Percentiles rank a stretch among this genome's conserved stretches.
phyloP scores from a whole-genome alignment of 208 protist species.

The Phytomonas francai region DNA sequence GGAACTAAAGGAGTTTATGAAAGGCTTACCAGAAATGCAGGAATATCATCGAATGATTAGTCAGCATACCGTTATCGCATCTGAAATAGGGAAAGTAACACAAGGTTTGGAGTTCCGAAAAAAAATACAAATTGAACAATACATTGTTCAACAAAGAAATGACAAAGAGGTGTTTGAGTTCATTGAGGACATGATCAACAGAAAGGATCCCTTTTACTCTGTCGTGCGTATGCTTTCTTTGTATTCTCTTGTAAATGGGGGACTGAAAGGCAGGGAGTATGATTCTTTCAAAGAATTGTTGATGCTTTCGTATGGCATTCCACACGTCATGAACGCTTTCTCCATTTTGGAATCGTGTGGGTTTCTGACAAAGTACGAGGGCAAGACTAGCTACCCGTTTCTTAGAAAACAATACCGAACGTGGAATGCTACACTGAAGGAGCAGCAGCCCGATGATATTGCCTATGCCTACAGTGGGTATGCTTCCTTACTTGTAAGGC shows the following conservation, averaged over 20 bases:
- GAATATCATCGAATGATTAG: conserved; percentile 73
- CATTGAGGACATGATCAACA: conserved; percentile 77
- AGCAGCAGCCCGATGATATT: conserved; percentile 63
- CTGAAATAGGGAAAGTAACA: conserved; percentile 63
- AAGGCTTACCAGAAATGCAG: conserved; percentile 77
- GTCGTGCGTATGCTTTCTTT: conserved; percentile 76
- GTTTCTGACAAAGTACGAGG: conserved; percentile 33
- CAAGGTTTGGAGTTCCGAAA: conserved; percentile 56
- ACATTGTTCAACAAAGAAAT: conserved; percentile 60
- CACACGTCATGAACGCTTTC: conserved; percentile 53
- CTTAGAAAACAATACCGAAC: conserved; percentile 50
- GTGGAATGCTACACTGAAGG: conserved; percentile 44
- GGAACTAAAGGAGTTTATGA: conserved; percentile 87
- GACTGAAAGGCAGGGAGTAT: conserved; percentile 61
- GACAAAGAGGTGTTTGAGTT: conserved; percentile 67
- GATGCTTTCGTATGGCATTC: conserved; percentile 84
- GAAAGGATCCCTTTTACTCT: conserved; percentile 36
- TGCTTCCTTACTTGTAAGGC: conserved; percentile 45
- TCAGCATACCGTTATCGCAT: conserved; percentile 75
- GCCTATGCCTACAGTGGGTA: conserved; percentile 73
- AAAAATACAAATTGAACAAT: conserved; percentile 66
- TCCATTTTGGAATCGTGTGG: conserved; percentile 49
- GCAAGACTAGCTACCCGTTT: conserved; percentile 33
- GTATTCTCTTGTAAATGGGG: conserved; percentile 73
- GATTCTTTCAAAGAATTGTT: conserved; percentile 61